These are phyloP conservation scores for Aspergillus versicolor DNA, from an alignment of 2,329 filamentous ascomycete genomes.

Conservation along the genomic window DNA sequence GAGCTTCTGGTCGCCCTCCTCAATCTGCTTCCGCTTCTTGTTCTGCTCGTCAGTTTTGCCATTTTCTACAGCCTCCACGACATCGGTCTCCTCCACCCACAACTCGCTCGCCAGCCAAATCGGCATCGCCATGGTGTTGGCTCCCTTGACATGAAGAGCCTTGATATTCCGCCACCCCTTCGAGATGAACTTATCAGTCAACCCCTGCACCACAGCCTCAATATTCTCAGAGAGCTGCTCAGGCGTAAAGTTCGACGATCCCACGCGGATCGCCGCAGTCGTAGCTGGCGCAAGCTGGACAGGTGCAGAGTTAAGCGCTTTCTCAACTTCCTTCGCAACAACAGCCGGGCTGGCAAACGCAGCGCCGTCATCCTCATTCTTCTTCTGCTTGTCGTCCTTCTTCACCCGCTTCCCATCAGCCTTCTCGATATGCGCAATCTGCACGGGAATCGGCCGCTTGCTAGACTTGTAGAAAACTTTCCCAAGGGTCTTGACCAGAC, in stretches of 20 bases:
- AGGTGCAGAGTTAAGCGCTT: conserved; percentile 72
- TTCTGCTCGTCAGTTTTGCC: conserved; percentile 43
- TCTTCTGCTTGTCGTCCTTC: conserved; percentile 52
- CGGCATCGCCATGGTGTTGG: conserved; percentile 83
- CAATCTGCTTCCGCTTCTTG: conserved; percentile 55
- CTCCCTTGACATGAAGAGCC: conserved; percentile 85
- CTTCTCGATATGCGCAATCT: conserved; percentile 65
- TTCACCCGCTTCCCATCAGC: conserved; percentile 60
- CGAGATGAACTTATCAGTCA: conserved; percentile 78
- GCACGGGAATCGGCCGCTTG: conserved; percentile 85
- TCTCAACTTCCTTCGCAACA: conserved; percentile 78
- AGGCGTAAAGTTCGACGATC: conserved; percentile 69
- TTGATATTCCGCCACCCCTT: conserved; percentile 86
- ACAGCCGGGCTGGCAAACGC: conserved; percentile 60
- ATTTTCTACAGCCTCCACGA: conserved; percentile 54
- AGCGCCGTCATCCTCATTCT: conserved; percentile 42
- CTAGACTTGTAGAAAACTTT: conserved; percentile 89
- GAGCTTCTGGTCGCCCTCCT: conserved; percentile 31
- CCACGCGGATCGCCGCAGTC: conserved; percentile 78
- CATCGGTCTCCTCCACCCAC: conserved; percentile 76
- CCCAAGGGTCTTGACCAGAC: conserved; percentile 74
- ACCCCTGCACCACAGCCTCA: conserved; percentile 64
- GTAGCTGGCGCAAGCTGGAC: conserved; percentile 76
- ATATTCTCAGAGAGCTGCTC: conserved; percentile 80
- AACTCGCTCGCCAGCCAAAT: conserved; percentile 92